Evolutionary conservation across 2,329 filamentous ascomycete genomes (phyloP).

Genomic region (Rutstroemia sydowiana): DNA sequence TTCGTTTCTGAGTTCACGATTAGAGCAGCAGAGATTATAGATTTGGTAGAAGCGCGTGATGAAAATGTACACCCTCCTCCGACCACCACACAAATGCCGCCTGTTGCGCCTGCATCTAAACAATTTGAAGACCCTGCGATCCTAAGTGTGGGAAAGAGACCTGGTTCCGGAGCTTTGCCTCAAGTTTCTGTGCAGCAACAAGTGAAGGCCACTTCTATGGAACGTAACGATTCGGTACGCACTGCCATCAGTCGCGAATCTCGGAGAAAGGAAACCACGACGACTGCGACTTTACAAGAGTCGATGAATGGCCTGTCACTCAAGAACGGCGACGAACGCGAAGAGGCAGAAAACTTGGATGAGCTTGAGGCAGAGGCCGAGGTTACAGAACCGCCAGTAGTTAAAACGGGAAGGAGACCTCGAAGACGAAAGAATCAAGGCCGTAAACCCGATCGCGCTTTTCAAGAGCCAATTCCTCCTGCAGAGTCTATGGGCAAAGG

Average conservation of each 20-base stretch:
- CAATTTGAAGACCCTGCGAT: constrained; percentile 31
- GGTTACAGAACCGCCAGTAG: constrained; percentile 15
- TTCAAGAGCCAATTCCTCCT: constrained; percentile 34
- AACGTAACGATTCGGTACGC: constrained; percentile 19
- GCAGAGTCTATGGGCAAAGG: constrained; percentile 46
- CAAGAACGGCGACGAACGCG: constrained; percentile 22
- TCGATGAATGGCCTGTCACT: constrained; percentile 37
- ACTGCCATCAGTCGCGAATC: constrained; percentile 20
- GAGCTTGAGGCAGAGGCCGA: constrained; percentile 19
- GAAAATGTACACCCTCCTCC: constrained; percentile 20
- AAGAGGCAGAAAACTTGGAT: constrained; percentile 19
- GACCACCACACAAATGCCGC: constrained; percentile 1
- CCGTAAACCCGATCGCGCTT: constrained; percentile 29
- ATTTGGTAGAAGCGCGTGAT: constrained; percentile 27
- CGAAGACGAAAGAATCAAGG: constrained; percentile 33
- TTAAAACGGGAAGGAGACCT: constrained; percentile 33
- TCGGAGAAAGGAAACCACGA: constrained; percentile 22
- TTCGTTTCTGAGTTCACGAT: constrained; percentile 29
- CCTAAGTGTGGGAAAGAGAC: constrained; percentile 30
- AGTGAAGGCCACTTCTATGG: constrained; percentile 30
- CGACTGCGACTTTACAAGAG: constrained; percentile 36
- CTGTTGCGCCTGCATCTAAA: constrained; percentile 10
- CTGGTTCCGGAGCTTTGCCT: constrained; percentile 23
- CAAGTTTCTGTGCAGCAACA: constrained; percentile 16
- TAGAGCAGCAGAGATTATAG: constrained; percentile 27